A percentile compares a stretch with the other conserved stretches of the same genome.
These are phyloP conservation scores for Perkinsus olseni DNA, from an alignment of 169 alveolate genomes.

Conservation along the genomic window DNA sequence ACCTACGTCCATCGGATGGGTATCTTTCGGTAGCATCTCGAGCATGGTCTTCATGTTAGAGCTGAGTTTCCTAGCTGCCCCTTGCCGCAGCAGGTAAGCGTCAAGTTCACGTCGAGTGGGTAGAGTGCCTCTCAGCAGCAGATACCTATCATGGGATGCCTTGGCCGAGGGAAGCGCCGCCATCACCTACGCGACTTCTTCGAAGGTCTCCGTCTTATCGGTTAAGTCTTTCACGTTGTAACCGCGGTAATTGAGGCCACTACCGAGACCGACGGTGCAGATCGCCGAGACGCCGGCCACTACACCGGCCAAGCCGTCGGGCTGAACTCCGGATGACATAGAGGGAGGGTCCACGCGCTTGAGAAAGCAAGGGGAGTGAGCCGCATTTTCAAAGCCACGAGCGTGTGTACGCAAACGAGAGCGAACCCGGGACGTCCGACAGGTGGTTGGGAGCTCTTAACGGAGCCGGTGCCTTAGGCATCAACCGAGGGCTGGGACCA, in stretches of 20 bases:
- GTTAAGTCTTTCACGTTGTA: constrained; percentile 56
- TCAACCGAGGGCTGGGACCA: too few species aligned
- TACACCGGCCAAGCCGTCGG: constrained; percentile 56
- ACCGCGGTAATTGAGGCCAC: constrained; percentile 63
- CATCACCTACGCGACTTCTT: constrained; percentile 48
- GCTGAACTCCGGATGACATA: background rate
- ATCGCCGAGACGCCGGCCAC: constrained; percentile 61
- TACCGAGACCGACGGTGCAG: constrained; percentile 58
- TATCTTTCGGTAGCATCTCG: constrained; percentile 46
- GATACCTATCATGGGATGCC: background rate
- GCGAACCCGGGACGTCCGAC: too few species aligned
- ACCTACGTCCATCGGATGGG: constrained; percentile 63
- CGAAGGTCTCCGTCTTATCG: constrained; percentile 43
- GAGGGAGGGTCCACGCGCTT: background rate
- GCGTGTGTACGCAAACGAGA: too few species aligned
- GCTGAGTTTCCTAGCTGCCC: constrained; percentile 42
- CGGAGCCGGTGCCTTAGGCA: too few species aligned
- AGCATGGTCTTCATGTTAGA: constrained; percentile 33
- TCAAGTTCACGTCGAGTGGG: constrained; percentile 42
- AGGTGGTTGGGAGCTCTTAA: too few species aligned
- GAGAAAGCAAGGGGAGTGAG: too few species aligned
- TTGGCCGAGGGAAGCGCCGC: background rate
- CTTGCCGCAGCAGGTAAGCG: constrained; percentile 27
- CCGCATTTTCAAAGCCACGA: too few species aligned
- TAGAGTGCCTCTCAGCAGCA: constrained; percentile 40